Percentiles rank a stretch among this genome's conserved stretches.
phyloP scores from a whole-genome alignment of 2,329 filamentous ascomycete genomes.

The Pseudocercospora fuligena region DNA sequence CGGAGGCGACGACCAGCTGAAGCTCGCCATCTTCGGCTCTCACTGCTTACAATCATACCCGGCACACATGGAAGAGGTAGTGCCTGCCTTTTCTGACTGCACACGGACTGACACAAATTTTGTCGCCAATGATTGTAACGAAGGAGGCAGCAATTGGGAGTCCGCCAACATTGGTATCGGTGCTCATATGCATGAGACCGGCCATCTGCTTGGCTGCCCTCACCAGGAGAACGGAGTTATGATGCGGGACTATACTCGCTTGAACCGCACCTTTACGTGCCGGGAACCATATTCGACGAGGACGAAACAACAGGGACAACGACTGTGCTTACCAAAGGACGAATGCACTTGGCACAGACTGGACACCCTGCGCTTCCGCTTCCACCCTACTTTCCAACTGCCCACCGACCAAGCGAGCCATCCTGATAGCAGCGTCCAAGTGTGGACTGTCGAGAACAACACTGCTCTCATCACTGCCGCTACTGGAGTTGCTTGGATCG shows the following conservation, averaged over 20 bases:
- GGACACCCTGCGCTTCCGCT: constrained; percentile 84
- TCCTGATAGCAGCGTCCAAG: constrained; percentile 78
- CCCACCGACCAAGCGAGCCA: constrained; percentile 71
- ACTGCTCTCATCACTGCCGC: constrained; percentile 77
- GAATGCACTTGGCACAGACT: constrained; percentile 92
- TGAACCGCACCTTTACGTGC: constrained; percentile 82
- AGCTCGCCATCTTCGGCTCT: constrained; percentile 89
- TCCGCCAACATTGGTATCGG: constrained; percentile 93
- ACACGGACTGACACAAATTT: constrained; percentile 81
- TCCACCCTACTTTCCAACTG: constrained; percentile 86
- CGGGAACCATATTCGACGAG: constrained; percentile 86
- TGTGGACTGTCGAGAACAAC: constrained; percentile 80
- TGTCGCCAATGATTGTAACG: constrained; percentile 84
- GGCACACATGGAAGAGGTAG: constrained; percentile 84
- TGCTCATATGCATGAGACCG: constrained; percentile 87
- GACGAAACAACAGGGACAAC: constrained; percentile 78
- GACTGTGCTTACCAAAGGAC: constrained; percentile 73
- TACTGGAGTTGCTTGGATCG: constrained; percentile 82
- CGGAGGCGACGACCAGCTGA: constrained; percentile 71
- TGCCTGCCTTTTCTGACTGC: constrained; percentile 86
- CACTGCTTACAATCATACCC: constrained; percentile 93
- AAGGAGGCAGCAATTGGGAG: constrained; percentile 91
- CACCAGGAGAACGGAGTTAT: constrained; percentile 92
- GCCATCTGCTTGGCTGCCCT: constrained; percentile 86
- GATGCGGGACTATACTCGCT: constrained; percentile 81